These are phyloP conservation scores for Plectosphaerella cucumerina DNA, from an alignment of 2,329 filamentous ascomycete genomes.

Conservation along the genomic window DNA sequence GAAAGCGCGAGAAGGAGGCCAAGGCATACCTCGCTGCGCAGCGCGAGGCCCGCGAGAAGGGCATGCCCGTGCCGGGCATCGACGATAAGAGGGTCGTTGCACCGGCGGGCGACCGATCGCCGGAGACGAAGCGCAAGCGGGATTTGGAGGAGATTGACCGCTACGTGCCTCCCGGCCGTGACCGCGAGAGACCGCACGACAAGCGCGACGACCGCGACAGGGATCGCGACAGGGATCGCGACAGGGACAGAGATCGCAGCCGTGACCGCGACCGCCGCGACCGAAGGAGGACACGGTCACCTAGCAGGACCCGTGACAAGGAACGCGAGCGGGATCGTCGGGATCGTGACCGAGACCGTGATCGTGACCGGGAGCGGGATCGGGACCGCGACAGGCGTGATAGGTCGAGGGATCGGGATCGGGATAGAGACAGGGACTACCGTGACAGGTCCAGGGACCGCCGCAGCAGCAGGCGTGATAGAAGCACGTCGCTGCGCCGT, in stretches of 20 bases:
- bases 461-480: slow-evolving; percentile 5
- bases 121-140: slow-evolving; percentile 34
- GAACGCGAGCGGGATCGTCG: slow-evolving; percentile 20
- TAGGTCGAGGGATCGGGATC: slow-evolving; percentile 18
- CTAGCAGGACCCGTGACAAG: slow-evolving; percentile 27
- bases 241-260: slow-evolving; percentile 15
- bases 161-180: slow-evolving; percentile 41
- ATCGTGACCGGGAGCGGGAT: slow-evolving; percentile 25
- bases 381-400: slow-evolving; percentile 24
- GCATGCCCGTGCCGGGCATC: slow-evolving; percentile 53
- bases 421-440: slow-evolving; percentile 22
- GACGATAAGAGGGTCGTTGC: slow-evolving; percentile 39
- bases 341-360: slow-evolving; percentile 20
- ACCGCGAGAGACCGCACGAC: slow-evolving; percentile 18
- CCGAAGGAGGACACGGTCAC: slow-evolving; percentile 29
- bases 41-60: slow-evolving; percentile 56
- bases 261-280: slow-evolving; percentile 21
- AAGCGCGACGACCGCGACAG: slow-evolving; percentile 26
- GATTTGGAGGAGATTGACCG: slow-evolving; percentile 30
- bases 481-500: slow-evolving; percentile 4
- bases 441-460: slow-evolving; percentile 13
- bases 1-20: slow-evolving; percentile 58
- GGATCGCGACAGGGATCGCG: slow-evolving; percentile 25
- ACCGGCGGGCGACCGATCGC: slow-evolving; percentile 22
- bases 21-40: slow-evolving; percentile 61